Conservation (phyloP, 106 monocot species). For the Hemerocallis citrina region DNA sequence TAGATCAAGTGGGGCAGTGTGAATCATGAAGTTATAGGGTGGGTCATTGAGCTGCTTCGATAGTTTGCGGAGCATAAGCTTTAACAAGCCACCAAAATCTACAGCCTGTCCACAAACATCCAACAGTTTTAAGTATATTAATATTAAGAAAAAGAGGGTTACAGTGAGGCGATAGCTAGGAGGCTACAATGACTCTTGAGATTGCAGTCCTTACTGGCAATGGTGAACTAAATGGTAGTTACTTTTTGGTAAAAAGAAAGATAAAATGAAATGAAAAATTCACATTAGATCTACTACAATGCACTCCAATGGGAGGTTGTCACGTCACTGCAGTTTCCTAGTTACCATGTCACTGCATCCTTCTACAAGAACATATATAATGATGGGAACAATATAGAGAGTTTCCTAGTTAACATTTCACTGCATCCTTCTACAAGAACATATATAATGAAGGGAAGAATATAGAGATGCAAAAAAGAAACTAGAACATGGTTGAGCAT, state of each 20-base stretch:
- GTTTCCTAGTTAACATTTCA: too few species aligned
- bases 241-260: neutral
- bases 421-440: too few species aligned
- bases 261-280: too few species aligned
- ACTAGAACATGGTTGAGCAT: too few species aligned
- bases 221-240: neutral
- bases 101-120: conserved; percentile 38
- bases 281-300: too few species aligned
- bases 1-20: conserved; percentile 61
- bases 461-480: neutral
- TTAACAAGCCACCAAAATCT: conserved; percentile 70
- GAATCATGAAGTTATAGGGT: conserved; percentile 88
- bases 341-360: too few species aligned
- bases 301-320: too few species aligned
- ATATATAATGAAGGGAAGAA: neutral
- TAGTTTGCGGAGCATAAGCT: conserved; percentile 61
- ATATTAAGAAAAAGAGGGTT: too few species aligned
- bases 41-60: conserved; percentile 75
- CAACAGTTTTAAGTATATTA: neutral
- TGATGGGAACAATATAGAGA: too few species aligned
- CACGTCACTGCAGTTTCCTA: too few species aligned
- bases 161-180: neutral
- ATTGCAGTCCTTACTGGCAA: neutral
- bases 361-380: too few species aligned
- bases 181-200: neutral